Base-by-base conservation (phyloP, 108 stramenopile genomes). In the Fragilaria radians region DNA sequence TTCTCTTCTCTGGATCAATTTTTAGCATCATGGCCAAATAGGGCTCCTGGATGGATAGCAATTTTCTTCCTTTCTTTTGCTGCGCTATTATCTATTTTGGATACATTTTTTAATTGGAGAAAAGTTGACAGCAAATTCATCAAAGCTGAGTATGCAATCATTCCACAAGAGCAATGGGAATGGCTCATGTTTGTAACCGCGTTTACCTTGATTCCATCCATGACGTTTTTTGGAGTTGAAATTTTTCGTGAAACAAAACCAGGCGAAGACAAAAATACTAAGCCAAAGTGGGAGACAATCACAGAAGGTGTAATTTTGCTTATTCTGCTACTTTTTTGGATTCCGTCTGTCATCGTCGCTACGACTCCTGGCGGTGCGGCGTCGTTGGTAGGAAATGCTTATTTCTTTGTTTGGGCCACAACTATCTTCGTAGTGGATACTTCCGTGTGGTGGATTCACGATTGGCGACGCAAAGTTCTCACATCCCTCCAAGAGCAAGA, bases 341-440 rank as follows among this genome's bases (percentile, higher is more conserved):
- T 89, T 61, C 68, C 74, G 3, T 58, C 80, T 19, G 74, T 82
- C 28, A 79, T 74, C 25, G 52, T 80, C 26, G 71, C 61, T 5
- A 89, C 84, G 3, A 80, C 82, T 7, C 82, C 87, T 1, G 87
- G 78, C 28, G 84, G 82, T 0, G 56, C 71, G 47, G 82, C 84
- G 7, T 56, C 62, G 52, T 61, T 74, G 24, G 54, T 80, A 25
- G 83, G 78, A 18, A 80, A 79, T 56, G 26, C 65, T 4, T 79
- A 85, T 46, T 89, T 89, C 68, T 78, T 71, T 21, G 80, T 83
- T 22, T 89, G 88, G 88, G 54, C 57, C 5, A 72, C 78, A 7
- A 70, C 67, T 11, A 54, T 82, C 27, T 70, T 79, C 32, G 72
- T 84, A 5, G 55, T 82, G 32, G 80, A 81, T 57, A 78, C 77